These are phyloP conservation scores for Aspergillus brasiliensis DNA, from an alignment of 2,329 filamentous ascomycete species.

Conservation along the genomic window DNA sequence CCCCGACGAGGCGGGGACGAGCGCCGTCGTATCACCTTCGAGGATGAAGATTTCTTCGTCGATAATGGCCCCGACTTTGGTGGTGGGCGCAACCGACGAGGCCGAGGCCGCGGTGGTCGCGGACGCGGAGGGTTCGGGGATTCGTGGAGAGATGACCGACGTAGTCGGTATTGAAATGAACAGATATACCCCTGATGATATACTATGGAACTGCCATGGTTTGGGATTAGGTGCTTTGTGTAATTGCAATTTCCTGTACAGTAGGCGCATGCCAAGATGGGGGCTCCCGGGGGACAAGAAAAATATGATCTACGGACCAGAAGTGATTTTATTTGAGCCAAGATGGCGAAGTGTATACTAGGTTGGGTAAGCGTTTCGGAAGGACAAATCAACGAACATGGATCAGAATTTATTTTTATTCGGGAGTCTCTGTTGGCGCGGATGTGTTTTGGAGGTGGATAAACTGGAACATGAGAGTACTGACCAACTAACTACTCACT, in stretches of 20 bases:
- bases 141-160: constrained; percentile 19
- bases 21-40: constrained; percentile 73
- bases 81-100: constrained; percentile 28
- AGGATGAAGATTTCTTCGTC: constrained; percentile 66
- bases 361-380: neutral
- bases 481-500: no score
- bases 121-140: constrained; percentile 30
- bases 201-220: neutral
- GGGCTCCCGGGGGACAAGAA: neutral
- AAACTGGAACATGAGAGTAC: no score
- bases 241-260: constrained; percentile 2
- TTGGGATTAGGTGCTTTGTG: neutral
- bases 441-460: no score
- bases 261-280: neutral
- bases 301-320: neutral
- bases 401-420: neutral
- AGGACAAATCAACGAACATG: neutral
- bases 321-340: no score
- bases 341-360: neutral
- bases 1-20: constrained; percentile 50
- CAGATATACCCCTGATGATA: neutral
- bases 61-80: constrained; percentile 67
- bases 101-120: constrained; percentile 38
- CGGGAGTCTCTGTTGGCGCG: no score
- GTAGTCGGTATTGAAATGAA: constrained; percentile 13